Conservation (phyloP, 2,329 filamentous ascomycete species). For the Tolypocladium nubicola region DNA sequence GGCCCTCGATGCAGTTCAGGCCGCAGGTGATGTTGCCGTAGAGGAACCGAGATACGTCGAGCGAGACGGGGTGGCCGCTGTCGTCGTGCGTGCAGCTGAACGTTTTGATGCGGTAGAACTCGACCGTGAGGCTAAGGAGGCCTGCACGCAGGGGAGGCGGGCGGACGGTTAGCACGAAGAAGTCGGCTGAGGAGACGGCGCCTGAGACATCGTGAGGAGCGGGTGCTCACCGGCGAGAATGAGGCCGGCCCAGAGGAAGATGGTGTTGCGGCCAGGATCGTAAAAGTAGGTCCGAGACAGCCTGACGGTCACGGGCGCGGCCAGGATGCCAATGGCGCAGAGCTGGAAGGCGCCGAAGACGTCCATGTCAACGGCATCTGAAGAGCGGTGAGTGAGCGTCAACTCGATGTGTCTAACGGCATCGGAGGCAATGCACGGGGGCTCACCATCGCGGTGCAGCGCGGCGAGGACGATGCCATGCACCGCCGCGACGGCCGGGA, state of each 20-base stretch:
- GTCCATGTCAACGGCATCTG: slow-evolving; percentile 58
- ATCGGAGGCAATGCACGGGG: too few species aligned
- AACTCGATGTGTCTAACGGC: background rate
- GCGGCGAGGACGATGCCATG: slow-evolving; percentile 52
- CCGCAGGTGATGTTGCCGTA: slow-evolving; percentile 34
- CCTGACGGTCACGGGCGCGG: slow-evolving; percentile 51
- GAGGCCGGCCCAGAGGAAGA: slow-evolving; percentile 55
- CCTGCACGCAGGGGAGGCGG: slow-evolving; percentile 22
- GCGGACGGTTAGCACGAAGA: background rate
- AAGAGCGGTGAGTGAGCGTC: background rate
- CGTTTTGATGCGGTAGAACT: slow-evolving; percentile 47
- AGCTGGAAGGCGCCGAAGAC: slow-evolving; percentile 58
- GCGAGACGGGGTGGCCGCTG: slow-evolving; percentile 22
- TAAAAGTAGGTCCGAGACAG: slow-evolving; percentile 55
- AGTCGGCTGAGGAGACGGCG: background rate
- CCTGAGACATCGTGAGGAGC: background rate
- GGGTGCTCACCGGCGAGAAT: slow-evolving; percentile 42
- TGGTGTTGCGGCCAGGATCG: slow-evolving; percentile 51
- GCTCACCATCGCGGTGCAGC: slow-evolving; percentile 44
- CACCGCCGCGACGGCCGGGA: slow-evolving; percentile 53
- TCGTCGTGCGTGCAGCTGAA: slow-evolving; percentile 30
- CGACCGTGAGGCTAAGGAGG: slow-evolving; percentile 49
- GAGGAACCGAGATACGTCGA: slow-evolving; percentile 27
- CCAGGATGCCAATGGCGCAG: slow-evolving; percentile 54
- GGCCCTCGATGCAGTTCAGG: slow-evolving; percentile 31